These are phyloP conservation scores for Calonectria pseudoreteaudii DNA, from an alignment of 2,329 filamentous ascomycete species.

Conservation along the genomic window DNA sequence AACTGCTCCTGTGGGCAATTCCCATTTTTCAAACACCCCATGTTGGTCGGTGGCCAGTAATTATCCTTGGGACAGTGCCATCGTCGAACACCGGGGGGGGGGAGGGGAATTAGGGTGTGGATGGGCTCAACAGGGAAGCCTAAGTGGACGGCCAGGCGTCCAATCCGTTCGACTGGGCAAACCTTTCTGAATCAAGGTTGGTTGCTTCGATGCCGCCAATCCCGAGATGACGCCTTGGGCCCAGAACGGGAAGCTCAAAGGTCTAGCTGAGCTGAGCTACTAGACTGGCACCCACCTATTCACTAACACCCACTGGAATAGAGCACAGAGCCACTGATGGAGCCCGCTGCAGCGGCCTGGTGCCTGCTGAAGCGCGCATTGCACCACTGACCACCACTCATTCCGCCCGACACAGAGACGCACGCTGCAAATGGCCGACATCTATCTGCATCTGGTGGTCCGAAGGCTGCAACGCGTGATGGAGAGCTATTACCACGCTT, in stretches of 20 bases:
- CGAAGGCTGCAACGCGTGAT: conserved; percentile 1
- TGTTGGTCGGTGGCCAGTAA: not conserved
- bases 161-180: not conserved
- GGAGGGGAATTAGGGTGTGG: not conserved
- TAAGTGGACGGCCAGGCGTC: not conserved
- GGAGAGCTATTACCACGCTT: conserved; percentile 8
- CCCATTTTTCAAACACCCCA: not conserved
- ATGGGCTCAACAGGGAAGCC: not conserved
- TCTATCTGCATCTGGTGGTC: not conserved
- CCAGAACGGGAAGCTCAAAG: conserved; percentile 4
- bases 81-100: not conserved
- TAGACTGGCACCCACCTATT: not conserved
- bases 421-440: not conserved
- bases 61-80: not conserved
- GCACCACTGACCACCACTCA: conserved; percentile 12
- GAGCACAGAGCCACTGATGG: conserved; percentile 11
- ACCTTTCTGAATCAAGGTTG: conserved; percentile 12
- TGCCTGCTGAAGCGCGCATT: conserved; percentile 1
- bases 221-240: conserved; percentile 17
- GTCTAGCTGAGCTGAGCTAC: conserved; percentile 1
- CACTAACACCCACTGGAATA: conserved; percentile 11
- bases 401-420: not conserved
- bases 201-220: conserved; percentile 13
- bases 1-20: not conserved
- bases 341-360: not conserved